Conservation (phyloP, 345 rosid species). For the Pugionium dolabratum region DNA sequence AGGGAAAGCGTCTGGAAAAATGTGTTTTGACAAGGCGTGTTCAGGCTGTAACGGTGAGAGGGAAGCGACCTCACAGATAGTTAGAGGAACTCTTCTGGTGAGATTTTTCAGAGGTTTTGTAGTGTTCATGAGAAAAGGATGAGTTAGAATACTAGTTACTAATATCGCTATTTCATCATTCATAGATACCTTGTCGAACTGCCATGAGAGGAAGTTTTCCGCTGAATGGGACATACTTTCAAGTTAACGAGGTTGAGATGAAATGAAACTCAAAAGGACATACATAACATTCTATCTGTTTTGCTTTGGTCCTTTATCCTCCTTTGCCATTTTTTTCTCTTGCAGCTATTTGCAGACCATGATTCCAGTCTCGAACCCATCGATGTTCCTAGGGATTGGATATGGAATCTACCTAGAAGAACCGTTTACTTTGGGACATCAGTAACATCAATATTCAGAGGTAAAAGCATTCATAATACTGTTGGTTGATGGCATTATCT, state of each 20-base stretch:
- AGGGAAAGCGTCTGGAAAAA: constrained; percentile 49
- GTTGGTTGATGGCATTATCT: no score
- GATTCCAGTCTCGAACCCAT: constrained; percentile 75
- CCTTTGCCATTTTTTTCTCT: constrained; percentile 24
- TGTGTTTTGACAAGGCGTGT: constrained; percentile 71
- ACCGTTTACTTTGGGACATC: constrained; percentile 90
- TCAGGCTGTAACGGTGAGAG: constrained; percentile 67
- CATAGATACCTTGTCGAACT: constrained; percentile 90
- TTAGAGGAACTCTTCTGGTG: constrained; percentile 89
- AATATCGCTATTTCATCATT: constrained; percentile 30
- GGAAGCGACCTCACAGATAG: constrained; percentile 70
- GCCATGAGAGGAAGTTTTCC: constrained; percentile 98
- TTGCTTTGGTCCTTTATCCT: constrained; percentile 13
- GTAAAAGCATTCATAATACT: constrained; percentile 41
- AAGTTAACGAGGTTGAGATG: constrained; percentile 75
- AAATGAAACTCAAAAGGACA: neutral
- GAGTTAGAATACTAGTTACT: constrained; percentile 13
- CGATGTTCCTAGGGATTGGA: constrained; percentile 67
- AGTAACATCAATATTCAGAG: constrained; percentile 81
- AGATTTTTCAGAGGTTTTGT: constrained; percentile 38
- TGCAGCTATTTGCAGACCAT: constrained; percentile 90
- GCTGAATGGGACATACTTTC: constrained; percentile 90
- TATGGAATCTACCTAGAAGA: constrained; percentile 80
- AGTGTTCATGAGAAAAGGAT: constrained; percentile 13
- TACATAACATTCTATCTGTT: neutral